These are phyloP conservation scores for Ophiostoma tasmaniense DNA, from an alignment of 2,329 filamentous ascomycete genomes.

Conservation along the genomic window DNA sequence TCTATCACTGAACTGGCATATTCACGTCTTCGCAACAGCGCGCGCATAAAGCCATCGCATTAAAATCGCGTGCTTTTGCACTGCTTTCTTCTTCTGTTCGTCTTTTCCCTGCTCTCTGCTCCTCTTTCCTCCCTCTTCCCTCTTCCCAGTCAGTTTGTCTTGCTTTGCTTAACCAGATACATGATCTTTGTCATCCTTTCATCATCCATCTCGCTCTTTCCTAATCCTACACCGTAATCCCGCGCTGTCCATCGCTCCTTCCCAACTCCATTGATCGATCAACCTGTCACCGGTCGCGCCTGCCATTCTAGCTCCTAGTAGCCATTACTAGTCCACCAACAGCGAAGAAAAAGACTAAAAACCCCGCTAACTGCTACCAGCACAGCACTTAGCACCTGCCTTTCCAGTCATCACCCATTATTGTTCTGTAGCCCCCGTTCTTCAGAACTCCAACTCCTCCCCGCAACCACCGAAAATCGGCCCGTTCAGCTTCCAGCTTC, in stretches of 20 bases:
- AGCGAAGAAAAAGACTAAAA: neutral
- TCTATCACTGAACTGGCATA: neutral
- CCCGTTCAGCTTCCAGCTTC: conserved; percentile 13
- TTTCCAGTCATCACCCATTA: neutral
- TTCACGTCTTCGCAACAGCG: neutral
- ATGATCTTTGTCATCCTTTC: neutral
- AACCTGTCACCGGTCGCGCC: neutral
- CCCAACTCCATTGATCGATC: neutral
- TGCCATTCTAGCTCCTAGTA: neutral
- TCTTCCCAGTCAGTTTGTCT: too few species aligned
- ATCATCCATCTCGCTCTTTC: neutral
- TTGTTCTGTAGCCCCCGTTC: neutral
- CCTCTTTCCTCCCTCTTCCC: neutral
- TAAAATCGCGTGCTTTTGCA: neutral
- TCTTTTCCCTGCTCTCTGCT: neutral
- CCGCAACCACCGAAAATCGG: conserved; percentile 14
- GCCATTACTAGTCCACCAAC: neutral
- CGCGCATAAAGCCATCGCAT: neutral
- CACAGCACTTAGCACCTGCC: conserved; percentile 7
- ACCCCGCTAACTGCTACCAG: conserved; percentile 1
- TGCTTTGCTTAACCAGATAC: neutral
- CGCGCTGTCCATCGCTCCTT: neutral
- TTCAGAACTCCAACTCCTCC: conserved; percentile 4
- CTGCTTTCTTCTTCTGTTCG: neutral
- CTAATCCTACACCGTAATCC: neutral